phyloP scores from a whole-genome alignment of 179 eudicot genomes.

The Sideroxylon spinosum region DNA sequence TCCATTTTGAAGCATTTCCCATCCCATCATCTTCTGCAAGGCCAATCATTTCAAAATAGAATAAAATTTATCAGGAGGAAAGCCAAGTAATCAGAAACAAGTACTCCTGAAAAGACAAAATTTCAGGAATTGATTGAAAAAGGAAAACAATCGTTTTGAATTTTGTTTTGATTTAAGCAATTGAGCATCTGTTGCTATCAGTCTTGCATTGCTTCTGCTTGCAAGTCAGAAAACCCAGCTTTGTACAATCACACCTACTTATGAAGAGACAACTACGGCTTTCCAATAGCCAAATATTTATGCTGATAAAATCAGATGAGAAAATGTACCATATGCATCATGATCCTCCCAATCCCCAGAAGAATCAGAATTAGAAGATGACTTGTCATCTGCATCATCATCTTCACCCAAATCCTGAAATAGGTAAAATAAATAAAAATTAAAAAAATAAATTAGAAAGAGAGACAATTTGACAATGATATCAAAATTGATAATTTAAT shows the following conservation, averaged over 20 bases:
- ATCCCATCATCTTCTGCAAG: conserved; percentile 41
- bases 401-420: conserved; percentile 40
- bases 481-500: background rate
- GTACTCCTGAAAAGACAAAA: background rate
- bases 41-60: conserved; percentile 19
- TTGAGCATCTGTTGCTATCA: background rate
- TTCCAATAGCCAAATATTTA: background rate
- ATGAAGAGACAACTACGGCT: background rate
- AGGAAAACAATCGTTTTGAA: background rate
- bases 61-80: background rate
- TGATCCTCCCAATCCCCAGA: conserved; percentile 44
- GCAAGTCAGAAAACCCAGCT: background rate
- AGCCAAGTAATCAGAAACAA: conserved; percentile 3
- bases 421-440: background rate
- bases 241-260: background rate
- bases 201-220: conserved; percentile 1
- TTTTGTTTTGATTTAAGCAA: background rate
- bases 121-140: background rate
- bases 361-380: conserved; percentile 34
- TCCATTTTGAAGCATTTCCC: conserved; percentile 91
- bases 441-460: background rate
- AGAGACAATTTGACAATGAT: background rate
- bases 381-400: conserved; percentile 31
- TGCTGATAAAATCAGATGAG: background rate
- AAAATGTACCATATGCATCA: conserved; percentile 34